A percentile compares a stretch with the other conserved stretches of the same genome.
phyloP scores from a whole-genome alignment of 306 rosid genomes.

The Cucumis hystrix region DNA sequence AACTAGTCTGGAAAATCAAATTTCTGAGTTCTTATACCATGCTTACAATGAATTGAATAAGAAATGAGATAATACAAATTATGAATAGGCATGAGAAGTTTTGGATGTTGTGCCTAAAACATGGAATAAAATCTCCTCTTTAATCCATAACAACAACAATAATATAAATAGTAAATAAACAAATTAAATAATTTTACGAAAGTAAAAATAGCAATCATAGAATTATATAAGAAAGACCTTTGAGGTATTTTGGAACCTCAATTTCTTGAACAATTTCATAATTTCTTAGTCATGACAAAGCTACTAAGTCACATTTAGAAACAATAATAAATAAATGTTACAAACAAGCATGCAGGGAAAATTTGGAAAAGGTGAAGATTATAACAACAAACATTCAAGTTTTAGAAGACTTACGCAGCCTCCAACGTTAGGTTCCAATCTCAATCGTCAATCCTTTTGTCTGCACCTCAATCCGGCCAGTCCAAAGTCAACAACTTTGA shows the following conservation, averaged over 20 bases:
- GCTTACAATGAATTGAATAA: background rate
- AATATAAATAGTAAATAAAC: background rate
- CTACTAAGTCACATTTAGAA: background rate
- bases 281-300: background rate
- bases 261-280: background rate
- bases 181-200: background rate
- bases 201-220: background rate
- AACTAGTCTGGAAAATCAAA: background rate
- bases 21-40: background rate
- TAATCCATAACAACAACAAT: background rate
- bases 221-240: background rate
- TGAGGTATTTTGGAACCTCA: background rate
- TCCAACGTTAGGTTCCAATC: slow-evolving; percentile 99
- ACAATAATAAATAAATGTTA: background rate
- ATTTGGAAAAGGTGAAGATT: background rate
- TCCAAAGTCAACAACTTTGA: slow-evolving; percentile 96
- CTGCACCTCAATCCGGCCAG: slow-evolving; percentile 98
- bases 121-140: background rate
- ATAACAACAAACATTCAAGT: background rate
- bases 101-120: background rate
- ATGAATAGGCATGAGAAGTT: background rate
- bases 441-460: slow-evolving; percentile 99
- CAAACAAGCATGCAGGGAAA: slow-evolving; percentile 1
- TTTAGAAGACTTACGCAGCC: slow-evolving; percentile 83
- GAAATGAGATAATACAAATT: background rate